These are phyloP conservation scores for Ilyonectria mors-panacis DNA, from an alignment of 2,329 filamentous ascomycete genomes.

Conservation along the genomic window DNA sequence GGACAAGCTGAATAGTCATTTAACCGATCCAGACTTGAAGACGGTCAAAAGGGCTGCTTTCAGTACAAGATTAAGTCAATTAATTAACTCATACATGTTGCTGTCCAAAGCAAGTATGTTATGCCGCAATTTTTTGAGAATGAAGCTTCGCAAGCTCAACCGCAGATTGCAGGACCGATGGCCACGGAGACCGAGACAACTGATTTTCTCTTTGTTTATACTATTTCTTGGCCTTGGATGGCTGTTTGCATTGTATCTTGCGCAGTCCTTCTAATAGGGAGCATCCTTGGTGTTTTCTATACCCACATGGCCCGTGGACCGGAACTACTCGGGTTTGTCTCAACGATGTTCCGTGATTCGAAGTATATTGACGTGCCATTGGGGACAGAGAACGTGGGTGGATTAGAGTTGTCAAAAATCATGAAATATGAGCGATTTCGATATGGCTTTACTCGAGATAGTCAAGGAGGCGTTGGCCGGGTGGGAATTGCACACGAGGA, in stretches of 20 bases:
- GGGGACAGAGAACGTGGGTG: not conserved
- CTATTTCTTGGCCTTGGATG: conserved; percentile 8
- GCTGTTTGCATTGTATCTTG: conserved; percentile 3
- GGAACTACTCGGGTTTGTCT: conserved; percentile 36
- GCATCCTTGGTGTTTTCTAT: conserved; percentile 25
- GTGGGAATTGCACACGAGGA: not conserved
- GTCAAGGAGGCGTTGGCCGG: not conserved
- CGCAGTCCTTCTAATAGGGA: not conserved
- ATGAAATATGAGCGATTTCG: not conserved
- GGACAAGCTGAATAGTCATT: conserved; percentile 1
- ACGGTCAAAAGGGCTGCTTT: not conserved
- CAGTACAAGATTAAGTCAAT: conserved; percentile 20
- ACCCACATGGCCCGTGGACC: conserved; percentile 34
- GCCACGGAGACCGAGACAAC: no score
- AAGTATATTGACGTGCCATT: not conserved
- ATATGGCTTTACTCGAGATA: not conserved
- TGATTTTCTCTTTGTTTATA: not conserved
- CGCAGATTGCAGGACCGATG: no score
- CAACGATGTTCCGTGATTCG: conserved; percentile 32
- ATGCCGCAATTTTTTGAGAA: no score
- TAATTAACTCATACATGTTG: conserved; percentile 33
- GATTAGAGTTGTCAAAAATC: not conserved
- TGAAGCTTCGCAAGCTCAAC: no score
- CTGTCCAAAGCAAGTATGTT: not conserved
- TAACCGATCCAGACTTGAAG: not conserved